Evolutionary conservation across 805 yeast species (phyloP).

Genomic region (Candida peoriensis): DNA sequence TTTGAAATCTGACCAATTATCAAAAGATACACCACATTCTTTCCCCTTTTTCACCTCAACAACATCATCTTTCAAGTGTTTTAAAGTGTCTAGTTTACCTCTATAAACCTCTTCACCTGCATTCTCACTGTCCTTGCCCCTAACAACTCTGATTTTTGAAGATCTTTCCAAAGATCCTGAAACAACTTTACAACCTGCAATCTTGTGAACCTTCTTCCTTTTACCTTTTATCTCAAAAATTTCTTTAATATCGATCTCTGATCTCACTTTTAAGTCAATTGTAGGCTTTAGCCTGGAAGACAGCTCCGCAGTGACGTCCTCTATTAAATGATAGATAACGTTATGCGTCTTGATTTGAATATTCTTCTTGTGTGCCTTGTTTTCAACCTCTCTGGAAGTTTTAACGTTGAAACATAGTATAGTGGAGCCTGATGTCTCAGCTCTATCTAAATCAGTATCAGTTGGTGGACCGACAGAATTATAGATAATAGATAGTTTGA

Average conservation of each 20-base stretch:
- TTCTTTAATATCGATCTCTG: slow-evolving; percentile 65
- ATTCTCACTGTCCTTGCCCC: slow-evolving; percentile 24
- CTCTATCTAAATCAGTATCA: slow-evolving; percentile 62
- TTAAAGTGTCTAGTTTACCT: slow-evolving; percentile 69
- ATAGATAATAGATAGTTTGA: slow-evolving; percentile 60
- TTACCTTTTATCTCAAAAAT: slow-evolving; percentile 65
- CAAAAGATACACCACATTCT: slow-evolving; percentile 85
- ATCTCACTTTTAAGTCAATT: slow-evolving; percentile 57
- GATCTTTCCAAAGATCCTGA: slow-evolving; percentile 63
- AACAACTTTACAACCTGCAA: slow-evolving; percentile 85
- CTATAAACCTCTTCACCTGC: slow-evolving; percentile 40
- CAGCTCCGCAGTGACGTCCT: slow-evolving; percentile 67
- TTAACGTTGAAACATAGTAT: slow-evolving; percentile 77
- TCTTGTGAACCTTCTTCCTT: slow-evolving; percentile 45
- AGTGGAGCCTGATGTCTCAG: slow-evolving; percentile 63
- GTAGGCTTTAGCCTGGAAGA: slow-evolving; percentile 58
- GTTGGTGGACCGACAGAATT: slow-evolving; percentile 77
- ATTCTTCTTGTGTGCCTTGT: slow-evolving; percentile 50
- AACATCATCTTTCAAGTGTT: slow-evolving; percentile 77
- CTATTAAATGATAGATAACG: slow-evolving; percentile 84
- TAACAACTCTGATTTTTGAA: slow-evolving; percentile 50
- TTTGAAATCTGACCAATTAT: slow-evolving; percentile 59
- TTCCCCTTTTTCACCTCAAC: slow-evolving; percentile 73
- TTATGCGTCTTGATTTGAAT: slow-evolving; percentile 62
- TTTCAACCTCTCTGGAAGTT: slow-evolving; percentile 52